Base-by-base conservation (phyloP, 768 basidiomycete genomes). In the Psilocybe cyanescens region DNA sequence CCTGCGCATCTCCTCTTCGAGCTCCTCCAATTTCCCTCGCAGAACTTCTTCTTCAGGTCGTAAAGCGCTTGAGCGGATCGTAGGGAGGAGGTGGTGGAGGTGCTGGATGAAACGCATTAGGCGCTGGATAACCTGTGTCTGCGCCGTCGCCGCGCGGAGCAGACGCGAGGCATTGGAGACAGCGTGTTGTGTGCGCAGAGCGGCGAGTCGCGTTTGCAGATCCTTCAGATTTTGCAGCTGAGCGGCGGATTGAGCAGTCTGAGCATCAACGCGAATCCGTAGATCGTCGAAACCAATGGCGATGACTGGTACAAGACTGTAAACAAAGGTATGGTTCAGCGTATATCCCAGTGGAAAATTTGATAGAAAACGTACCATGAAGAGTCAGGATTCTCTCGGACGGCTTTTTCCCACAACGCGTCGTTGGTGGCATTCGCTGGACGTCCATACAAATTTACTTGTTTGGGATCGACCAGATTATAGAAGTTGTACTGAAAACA, bases 211-310 rank as follows among this genome's bases (percentile, higher is more conserved):
- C 14, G 80, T 78, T 74, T 86, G 85, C 41, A 94, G 80, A 67
- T 95, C 89, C 81, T 85, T 86, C 11, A 93, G 74, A 61, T 85
- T 86, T 70, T 88, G 84, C 68, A 87, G 83, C 58, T 94, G 92
- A 8, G 80, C 79, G 30, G 82, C 77, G 4, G 90, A 85, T 72
- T 89, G 88, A 49, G 79, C 75, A 0, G 83, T 78, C 74, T 95
- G 94, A 0, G 88, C 90, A 53, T 92, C 89, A 17, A 92, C 87
- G 7, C 94, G 88, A 60, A 83, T 81, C 63, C 91, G 88, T 19
- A 95, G 77, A 66, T 94, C 90, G 67, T 93, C 91, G 58, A 94
- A 94, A 9, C 94, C 92, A 29, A 88, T 75, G 1, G 92, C 94
- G 30, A 94, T 76, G 5, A 89, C 92, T 0, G 92, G 91, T 0